phyloP scores from a whole-genome alignment of 495 filamentous ascomycete genomes.

The Thermothielavioides terrestris region DNA sequence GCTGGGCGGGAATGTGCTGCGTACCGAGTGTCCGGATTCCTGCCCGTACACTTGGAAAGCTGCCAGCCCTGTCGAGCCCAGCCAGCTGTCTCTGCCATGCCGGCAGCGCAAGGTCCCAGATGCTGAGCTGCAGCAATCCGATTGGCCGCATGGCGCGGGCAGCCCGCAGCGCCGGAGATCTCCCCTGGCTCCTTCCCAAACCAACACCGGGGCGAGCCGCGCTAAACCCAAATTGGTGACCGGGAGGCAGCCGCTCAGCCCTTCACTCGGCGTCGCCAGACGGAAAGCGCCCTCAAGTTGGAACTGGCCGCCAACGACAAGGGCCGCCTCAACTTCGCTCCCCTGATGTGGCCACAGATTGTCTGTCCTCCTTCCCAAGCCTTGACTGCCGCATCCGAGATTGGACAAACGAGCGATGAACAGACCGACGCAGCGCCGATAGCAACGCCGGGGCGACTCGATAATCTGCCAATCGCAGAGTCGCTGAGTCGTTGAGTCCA shows the following conservation, averaged over 20 bases:
- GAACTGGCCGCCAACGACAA: background rate
- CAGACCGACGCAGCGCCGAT: conserved; percentile 1
- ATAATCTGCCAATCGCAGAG: background rate
- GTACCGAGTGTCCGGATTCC: too few relatives aligned
- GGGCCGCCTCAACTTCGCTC: background rate
- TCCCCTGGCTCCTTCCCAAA: conserved; percentile 18
- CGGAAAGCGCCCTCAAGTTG: background rate
- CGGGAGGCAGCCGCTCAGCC: conserved; percentile 11
- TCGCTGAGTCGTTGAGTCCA: too few relatives aligned
- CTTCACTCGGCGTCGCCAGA: background rate
- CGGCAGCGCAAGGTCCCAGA: background rate
- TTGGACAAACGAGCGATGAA: background rate
- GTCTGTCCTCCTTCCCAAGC: background rate
- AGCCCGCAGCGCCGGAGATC: background rate
- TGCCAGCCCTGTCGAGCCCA: background rate
- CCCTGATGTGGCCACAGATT: background rate
- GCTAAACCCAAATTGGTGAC: conserved; percentile 27
- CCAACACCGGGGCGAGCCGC: conserved; percentile 16
- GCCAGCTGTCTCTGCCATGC: too few relatives aligned
- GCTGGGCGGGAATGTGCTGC: too few relatives aligned
- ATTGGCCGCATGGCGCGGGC: conserved; percentile 1
- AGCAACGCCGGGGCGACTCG: background rate
- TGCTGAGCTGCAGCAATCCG: background rate
- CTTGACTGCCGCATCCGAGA: background rate
- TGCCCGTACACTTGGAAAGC: background rate